phyloP scores from a whole-genome alignment of 1,284 basidiomycete genomes.

The Moesziomyces parantarcticus region DNA sequence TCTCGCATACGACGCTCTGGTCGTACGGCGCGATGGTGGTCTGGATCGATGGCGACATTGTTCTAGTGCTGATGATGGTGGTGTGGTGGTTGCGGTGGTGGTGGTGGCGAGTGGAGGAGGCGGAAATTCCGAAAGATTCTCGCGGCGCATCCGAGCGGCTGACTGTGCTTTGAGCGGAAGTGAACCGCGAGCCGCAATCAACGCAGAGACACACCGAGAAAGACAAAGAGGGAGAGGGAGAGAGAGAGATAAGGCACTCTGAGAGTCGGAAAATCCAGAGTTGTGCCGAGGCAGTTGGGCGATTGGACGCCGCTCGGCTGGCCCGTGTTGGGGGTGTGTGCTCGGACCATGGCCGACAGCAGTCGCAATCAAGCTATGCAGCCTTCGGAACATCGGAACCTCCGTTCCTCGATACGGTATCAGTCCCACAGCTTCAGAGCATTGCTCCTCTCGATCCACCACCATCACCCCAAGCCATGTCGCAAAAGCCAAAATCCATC shows the following conservation, averaged over 20 bases:
- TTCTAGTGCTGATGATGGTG: constrained; percentile 1
- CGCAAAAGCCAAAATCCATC: constrained; percentile 24
- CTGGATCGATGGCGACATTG: constrained; percentile 65
- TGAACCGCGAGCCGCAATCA: too few relatives aligned
- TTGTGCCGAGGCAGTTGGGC: constrained; percentile 24
- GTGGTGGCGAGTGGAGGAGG: neutral
- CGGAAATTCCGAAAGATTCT: too few relatives aligned
- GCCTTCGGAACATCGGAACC: neutral
- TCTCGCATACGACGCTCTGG: constrained; percentile 69
- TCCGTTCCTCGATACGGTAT: too few relatives aligned
- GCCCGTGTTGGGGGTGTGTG: neutral
- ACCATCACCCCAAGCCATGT: constrained; percentile 13
- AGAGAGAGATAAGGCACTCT: neutral
- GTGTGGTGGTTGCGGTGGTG: constrained; percentile 1
- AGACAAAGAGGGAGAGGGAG: too few relatives aligned
- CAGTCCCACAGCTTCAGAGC: too few relatives aligned
- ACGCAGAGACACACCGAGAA: too few relatives aligned
- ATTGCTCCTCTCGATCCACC: neutral
- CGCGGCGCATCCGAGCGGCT: too few relatives aligned
- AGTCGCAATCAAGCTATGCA: neutral
- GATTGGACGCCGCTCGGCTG: too few relatives aligned
- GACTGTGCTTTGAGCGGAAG: too few relatives aligned
- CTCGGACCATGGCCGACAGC: constrained; percentile 16
- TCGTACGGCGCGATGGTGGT: constrained; percentile 72
- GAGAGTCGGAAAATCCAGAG: constrained; percentile 6